Evolutionary conservation across 2,329 filamentous ascomycete species (phyloP).

Genomic region (Sphaerulina populicola): DNA sequence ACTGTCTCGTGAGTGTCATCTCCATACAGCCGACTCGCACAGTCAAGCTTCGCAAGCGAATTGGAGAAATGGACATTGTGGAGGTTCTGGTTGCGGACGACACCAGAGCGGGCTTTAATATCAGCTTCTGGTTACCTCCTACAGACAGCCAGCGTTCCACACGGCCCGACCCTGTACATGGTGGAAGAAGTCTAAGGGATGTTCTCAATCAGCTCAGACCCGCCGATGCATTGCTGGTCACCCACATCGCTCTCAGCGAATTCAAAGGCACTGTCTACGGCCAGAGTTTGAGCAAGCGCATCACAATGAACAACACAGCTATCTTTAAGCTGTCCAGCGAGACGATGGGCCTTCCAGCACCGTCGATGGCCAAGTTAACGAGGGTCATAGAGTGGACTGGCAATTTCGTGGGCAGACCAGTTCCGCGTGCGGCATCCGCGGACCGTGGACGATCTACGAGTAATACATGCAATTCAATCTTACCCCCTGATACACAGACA

Average conservation of each 20-base stretch:
- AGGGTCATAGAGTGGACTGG: constrained; percentile 68
- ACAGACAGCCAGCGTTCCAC: constrained; percentile 20
- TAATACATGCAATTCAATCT: constrained; percentile 11
- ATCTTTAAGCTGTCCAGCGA: constrained; percentile 34
- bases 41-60: constrained; percentile 52
- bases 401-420: constrained; percentile 51
- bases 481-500: constrained; percentile 31
- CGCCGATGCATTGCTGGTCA: constrained; percentile 70
- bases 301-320: constrained; percentile 58
- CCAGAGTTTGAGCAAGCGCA: constrained; percentile 64
- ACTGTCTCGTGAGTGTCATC: constrained; percentile 72
- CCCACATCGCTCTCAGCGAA: constrained; percentile 67
- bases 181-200: constrained; percentile 32
- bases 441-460: neutral
- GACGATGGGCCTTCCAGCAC: constrained; percentile 47
- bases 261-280: constrained; percentile 76
- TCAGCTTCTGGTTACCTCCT: constrained; percentile 72
- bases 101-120: constrained; percentile 66
- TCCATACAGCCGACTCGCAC: constrained; percentile 59
- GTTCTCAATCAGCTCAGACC: constrained; percentile 47
- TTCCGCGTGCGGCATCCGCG: constrained; percentile 1
- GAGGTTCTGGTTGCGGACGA: constrained; percentile 80
- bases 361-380: constrained; percentile 52
- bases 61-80: constrained; percentile 52
- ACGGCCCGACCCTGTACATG: neutral